These are phyloP conservation scores for Hypoxylon crocopeplum DNA, from an alignment of 495 filamentous ascomycete species.

Conservation along the genomic window DNA sequence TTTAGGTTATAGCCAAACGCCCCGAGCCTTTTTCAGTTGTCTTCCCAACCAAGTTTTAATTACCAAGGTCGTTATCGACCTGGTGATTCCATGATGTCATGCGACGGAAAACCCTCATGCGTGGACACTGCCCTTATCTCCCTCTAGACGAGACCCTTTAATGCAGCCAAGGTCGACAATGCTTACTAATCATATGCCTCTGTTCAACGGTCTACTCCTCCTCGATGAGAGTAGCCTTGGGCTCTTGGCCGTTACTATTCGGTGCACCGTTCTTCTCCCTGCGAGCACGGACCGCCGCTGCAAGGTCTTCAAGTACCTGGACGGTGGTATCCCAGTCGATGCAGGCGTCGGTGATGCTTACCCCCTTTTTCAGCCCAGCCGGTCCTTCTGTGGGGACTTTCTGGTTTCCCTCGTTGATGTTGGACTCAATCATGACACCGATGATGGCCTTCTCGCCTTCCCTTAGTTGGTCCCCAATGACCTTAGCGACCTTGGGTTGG, in stretches of 20 bases:
- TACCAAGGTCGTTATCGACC: no score
- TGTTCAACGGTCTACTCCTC: slow-evolving; percentile 46
- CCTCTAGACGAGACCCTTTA: background rate
- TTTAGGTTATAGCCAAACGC: no score
- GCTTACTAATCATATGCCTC: background rate
- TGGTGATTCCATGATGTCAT: no score
- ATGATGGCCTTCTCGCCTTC: slow-evolving; percentile 88
- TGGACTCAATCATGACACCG: slow-evolving; percentile 98
- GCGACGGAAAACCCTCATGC: no score
- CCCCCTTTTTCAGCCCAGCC: slow-evolving; percentile 81
- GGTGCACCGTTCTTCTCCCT: slow-evolving; percentile 54
- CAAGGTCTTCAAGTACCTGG: slow-evolving; percentile 82
- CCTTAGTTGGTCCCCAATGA: slow-evolving; percentile 82
- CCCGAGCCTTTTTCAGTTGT: no score
- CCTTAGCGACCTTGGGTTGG: slow-evolving; percentile 89
- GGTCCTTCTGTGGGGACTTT: slow-evolving; percentile 89
- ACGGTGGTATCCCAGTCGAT: slow-evolving; percentile 94
- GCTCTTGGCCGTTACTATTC: slow-evolving; percentile 35
- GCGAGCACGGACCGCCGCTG: slow-evolving; percentile 80
- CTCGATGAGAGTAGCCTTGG: slow-evolving; percentile 49
- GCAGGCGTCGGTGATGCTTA: slow-evolving; percentile 97
- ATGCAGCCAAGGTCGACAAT: background rate
- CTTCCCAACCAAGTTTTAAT: no score
- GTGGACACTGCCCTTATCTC: no score
- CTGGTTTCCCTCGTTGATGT: slow-evolving; percentile 95